Percentiles rank a stretch among this genome's conserved stretches.
Evolutionary conservation across 1,284 basidiomycete genomes (phyloP).

Genomic region (Ceratobasidium sp.): DNA sequence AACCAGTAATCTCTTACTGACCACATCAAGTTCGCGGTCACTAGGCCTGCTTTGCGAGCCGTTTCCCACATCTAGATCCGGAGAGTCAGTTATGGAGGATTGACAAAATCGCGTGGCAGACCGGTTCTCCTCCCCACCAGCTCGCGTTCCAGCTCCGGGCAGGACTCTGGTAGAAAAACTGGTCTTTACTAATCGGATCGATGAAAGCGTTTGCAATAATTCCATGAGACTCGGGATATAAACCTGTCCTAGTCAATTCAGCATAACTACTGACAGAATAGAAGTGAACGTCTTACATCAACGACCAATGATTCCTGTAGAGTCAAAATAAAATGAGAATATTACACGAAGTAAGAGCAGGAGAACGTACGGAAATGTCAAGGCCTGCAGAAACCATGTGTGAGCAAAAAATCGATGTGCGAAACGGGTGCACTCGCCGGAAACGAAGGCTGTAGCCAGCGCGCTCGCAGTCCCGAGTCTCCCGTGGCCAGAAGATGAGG

Average conservation of each 20-base stretch:
- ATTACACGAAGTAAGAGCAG: background rate
- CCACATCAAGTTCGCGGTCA: conserved; percentile 91
- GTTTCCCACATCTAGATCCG: conserved; percentile 93
- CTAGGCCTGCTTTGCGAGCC: conserved; percentile 72
- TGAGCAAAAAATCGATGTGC: background rate
- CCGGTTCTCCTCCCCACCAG: conserved; percentile 92
- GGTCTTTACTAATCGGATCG: conserved; percentile 67
- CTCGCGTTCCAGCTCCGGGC: conserved; percentile 67
- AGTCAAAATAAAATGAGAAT: background rate
- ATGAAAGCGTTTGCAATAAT: conserved; percentile 93
- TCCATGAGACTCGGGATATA: conserved; percentile 87
- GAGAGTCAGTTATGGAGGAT: background rate
- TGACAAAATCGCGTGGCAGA: conserved; percentile 48
- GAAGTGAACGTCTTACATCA: conserved; percentile 63
- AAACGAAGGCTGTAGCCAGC: conserved; percentile 84
- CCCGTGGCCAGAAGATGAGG: conserved; percentile 81
- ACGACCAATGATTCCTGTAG: conserved; percentile 81
- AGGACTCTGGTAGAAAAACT: conserved; percentile 74
- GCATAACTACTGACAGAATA: background rate
- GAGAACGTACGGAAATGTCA: conserved; percentile 82
- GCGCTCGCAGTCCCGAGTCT: conserved; percentile 80
- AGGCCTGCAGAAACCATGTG: conserved; percentile 58
- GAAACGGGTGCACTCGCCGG: conserved; percentile 62
- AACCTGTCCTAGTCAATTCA: conserved; percentile 70
- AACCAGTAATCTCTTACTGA: conserved; percentile 51